These are phyloP conservation scores for Dactylonectria macrodidyma DNA, from an alignment of 2,329 filamentous ascomycete species.

Conservation along the genomic window DNA sequence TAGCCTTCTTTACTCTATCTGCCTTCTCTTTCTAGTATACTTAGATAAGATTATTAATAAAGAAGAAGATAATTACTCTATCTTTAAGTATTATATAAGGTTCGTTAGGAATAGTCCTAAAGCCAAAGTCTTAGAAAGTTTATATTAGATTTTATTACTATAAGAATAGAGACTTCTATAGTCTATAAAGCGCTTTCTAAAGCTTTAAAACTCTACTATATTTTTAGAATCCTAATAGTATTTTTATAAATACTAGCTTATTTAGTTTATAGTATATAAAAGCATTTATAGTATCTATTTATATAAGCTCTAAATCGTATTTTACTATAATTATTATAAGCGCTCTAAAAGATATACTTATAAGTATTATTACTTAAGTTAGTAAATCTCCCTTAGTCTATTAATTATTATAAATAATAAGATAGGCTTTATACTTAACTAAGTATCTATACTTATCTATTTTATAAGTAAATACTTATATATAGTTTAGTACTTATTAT, in stretches of 20 bases:
- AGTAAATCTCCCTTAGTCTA: not conserved
- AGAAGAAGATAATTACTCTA: too few relatives aligned
- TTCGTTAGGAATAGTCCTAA: too few relatives aligned
- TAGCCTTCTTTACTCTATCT: too few relatives aligned
- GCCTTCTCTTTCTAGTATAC: too few relatives aligned
- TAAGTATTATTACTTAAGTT: not conserved
- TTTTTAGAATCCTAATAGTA: not conserved
- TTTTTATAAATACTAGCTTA: too few relatives aligned
- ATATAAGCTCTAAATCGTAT: not conserved
- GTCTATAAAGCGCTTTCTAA: not conserved
- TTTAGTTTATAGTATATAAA: not conserved
- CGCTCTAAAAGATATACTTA: not conserved
- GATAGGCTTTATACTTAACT: not conserved
- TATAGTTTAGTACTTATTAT: not conserved
- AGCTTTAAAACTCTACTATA: not conserved
- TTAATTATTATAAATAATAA: not conserved
- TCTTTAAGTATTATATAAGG: too few relatives aligned
- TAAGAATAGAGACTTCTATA: too few relatives aligned
- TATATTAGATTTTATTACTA: too few relatives aligned
- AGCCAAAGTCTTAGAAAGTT: too few relatives aligned
- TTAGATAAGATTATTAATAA: too few relatives aligned
- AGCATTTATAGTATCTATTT: not conserved
- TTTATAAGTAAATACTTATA: not conserved
- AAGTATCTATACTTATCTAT: not conserved
- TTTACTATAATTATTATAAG: not conserved